Evolutionary conservation across 768 basidiomycete genomes (phyloP), one percentile per base, ranked within the genome.

Genomic region (Suillus subluteus): DNA sequence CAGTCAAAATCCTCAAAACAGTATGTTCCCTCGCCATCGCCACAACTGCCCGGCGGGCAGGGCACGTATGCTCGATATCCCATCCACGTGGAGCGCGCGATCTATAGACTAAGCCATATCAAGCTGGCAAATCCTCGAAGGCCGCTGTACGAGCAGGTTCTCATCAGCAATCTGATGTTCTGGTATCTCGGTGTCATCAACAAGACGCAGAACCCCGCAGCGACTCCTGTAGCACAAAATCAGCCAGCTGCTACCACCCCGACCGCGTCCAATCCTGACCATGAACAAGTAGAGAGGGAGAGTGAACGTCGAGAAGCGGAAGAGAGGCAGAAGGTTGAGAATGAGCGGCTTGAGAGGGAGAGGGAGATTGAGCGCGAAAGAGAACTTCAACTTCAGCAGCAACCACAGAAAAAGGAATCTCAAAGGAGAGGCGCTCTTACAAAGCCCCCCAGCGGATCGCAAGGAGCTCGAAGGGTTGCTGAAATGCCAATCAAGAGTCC

Each of bases 151-250:
- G 98, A 99, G 81, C 98, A 99, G 78, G 98, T 92, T 63, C 81
- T 94, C 65, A 95, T 94, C 77, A 94, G 91, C 74, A 95, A 95
- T 75, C 81, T 95, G 73, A 98, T 97, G 95, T 99, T 99, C 84
- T 99, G 98, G 98, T 99, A 99, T 76, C 85, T 99, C 44, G 95
- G 96, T 15, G 90, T 98, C 70, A 99, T 98, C 80, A 98, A 98
- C 79, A 96, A 97, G 79, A 87, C 94, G 23, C 91, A 90, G 73
- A 85, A 74, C 62, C 81, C 83, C 16, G 75, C 81, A 15, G 58
- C 76, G 44, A 71, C 83, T 46, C 69, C 79, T 37, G 75, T 73
- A 46, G 76, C 68, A 43, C 78, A 79, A 75, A 72, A 64, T 40
- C 74, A 61, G 55, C 54, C 63, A 35, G 70, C 35, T 67, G 54